Percentiles rank a stretch among this genome's conserved stretches.
Evolutionary conservation across 345 rosid genomes (phyloP).

Genomic region (Iberis pinnata): DNA sequence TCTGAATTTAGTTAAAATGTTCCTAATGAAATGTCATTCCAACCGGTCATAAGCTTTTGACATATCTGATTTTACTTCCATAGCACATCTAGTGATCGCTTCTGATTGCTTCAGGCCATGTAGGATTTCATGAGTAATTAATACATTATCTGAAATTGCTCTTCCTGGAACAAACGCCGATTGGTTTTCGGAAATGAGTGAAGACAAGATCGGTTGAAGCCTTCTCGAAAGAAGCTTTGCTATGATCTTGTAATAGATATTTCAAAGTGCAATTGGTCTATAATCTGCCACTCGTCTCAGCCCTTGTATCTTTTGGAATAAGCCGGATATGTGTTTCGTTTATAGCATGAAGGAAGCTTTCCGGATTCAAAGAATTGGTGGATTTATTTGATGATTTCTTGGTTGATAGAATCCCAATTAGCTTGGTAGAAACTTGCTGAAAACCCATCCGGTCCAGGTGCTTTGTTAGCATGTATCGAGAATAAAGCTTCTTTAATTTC

Average conservation of each 20-base stretch:
- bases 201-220: neutral
- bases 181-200: neutral
- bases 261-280: neutral
- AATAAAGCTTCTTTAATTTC: neutral
- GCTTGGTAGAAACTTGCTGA: neutral
- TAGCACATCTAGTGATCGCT: too few relatives aligned
- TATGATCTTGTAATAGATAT: neutral
- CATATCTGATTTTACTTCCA: too few relatives aligned
- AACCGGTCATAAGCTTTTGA: too few relatives aligned
- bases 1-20: too few relatives aligned
- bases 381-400: neutral
- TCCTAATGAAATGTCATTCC: too few relatives aligned
- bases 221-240: neutral
- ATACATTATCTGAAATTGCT: neutral
- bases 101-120: too few relatives aligned
- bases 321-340: neutral
- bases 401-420: neutral
- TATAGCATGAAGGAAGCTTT: accelerated
- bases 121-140: too few relatives aligned
- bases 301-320: neutral
- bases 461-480: neutral
- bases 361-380: neutral
- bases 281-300: neutral
- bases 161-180: neutral
- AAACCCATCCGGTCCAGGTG: neutral